Evolutionary conservation across 352 stramenopile genomes (phyloP), one percentile per base, ranked within the genome.

Genomic region (Pythium plurisporium): DNA sequence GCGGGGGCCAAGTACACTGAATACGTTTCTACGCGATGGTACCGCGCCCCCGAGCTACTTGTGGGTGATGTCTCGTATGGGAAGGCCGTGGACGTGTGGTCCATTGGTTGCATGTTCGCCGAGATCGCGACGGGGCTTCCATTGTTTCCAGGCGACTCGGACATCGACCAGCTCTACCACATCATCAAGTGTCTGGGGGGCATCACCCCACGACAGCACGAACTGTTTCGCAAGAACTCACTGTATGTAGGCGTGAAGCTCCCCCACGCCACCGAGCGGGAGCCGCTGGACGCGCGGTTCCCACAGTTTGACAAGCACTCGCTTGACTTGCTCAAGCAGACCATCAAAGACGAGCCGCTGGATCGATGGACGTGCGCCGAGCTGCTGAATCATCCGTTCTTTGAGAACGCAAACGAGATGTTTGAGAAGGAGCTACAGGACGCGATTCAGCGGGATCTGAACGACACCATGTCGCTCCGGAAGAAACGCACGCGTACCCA

Each of bases 21-120:
- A 55, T 97, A 97, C 52, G 86, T 97, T 15, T 95, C 87, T 0
- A 98, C 94, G 15, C 77, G 94, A 47, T 98, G 94, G 94, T 98
- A 98, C 62, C 79, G 94, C 37, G 93, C 93, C 2, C 95, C 95
- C 6, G 95, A 98, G 77, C 84, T 98, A 48, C 74, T 97, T 2
- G 86, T 93, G 7, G 79, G 80, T 4, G 82, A 91, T 44, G 78
- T 91, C 2, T 86, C 73, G 11, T 99, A 99, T 64, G 95, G 97
- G 45, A 97, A 96, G 52, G 92, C 90, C 7, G 97, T 99, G 30
- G 96, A 99, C 58, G 91, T 99, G 36, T 99, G 96, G 96, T 96
- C 89, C 15, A 87, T 98, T 25, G 96, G 95, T 34, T 98, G 95
- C 75, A 96, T 99, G 64, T 94, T 96, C 46, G 92, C 93, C 17